phyloP scores from a whole-genome alignment of 1,284 basidiomycete genomes.

The Ustilago nuda region DNA sequence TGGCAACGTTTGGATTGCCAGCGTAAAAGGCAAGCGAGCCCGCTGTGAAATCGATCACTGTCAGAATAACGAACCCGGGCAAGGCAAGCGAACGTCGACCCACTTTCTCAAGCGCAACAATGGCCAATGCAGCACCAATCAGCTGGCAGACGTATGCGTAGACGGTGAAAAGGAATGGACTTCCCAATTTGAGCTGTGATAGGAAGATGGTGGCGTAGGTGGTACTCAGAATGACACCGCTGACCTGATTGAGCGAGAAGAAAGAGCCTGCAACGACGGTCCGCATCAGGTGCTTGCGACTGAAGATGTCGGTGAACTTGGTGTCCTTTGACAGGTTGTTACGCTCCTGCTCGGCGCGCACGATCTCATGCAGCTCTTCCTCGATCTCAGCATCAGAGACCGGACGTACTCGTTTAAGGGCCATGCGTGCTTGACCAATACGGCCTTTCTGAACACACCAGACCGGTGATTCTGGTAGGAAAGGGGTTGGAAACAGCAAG shows the following conservation, averaged over 20 bases:
- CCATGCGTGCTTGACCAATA: constrained; percentile 46
- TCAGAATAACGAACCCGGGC: constrained; percentile 51
- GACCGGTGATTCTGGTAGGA: constrained; percentile 53
- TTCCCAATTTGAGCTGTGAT: constrained; percentile 49
- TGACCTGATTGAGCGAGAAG: constrained; percentile 61
- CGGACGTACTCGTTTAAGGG: constrained; percentile 43
- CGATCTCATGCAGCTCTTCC: constrained; percentile 46
- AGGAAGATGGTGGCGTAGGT: constrained; percentile 60
- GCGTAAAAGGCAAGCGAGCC: constrained; percentile 46
- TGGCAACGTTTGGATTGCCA: constrained; percentile 24
- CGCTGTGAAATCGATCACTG: constrained; percentile 49
- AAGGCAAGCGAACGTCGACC: constrained; percentile 54
- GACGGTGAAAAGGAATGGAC: constrained; percentile 55
- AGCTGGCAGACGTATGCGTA: constrained; percentile 53
- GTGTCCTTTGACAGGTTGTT: constrained; percentile 38
- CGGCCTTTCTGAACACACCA: constrained; percentile 58
- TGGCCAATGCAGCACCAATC: constrained; percentile 48
- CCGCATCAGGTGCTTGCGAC: constrained; percentile 45
- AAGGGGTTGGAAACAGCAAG: constrained; percentile 42
- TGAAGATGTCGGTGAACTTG: constrained; percentile 56
- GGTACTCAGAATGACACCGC: constrained; percentile 59
- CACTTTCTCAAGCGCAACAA: constrained; percentile 54
- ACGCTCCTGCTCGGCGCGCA: constrained; percentile 54
- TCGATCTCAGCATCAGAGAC: constrained; percentile 50
- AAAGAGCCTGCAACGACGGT: constrained; percentile 59